A percentile compares a stretch with the other conserved stretches of the same genome.
Evolutionary conservation across 257 asterid species (phyloP).

Genomic region (Solanum neorickii): DNA sequence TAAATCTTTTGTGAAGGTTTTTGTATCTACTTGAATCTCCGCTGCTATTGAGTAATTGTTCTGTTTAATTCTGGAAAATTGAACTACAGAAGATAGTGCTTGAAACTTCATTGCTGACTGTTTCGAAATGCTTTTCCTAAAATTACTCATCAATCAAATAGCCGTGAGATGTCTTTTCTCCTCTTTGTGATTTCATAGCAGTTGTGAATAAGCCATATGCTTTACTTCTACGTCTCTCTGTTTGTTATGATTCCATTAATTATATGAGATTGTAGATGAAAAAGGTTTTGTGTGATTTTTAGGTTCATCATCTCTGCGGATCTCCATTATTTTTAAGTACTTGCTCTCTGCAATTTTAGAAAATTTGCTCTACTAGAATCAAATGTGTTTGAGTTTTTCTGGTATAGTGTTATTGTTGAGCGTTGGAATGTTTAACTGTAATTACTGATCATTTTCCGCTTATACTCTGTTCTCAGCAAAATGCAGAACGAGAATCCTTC

Average conservation of each 20-base stretch:
- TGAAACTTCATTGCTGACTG: neutral
- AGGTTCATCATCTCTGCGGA: neutral
- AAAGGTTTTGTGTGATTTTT: neutral
- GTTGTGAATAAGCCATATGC: neutral
- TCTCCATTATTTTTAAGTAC: neutral
- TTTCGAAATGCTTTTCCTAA: neutral
- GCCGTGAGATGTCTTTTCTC: neutral
- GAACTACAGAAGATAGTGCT: neutral
- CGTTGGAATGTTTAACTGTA: neutral
- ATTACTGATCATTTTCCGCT: neutral
- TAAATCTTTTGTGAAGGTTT: neutral
- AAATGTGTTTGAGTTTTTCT: neutral
- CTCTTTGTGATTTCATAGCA: neutral
- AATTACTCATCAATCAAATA: neutral
- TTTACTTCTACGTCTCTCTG: neutral
- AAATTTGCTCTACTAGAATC: neutral
- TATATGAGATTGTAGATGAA: neutral
- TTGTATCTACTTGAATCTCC: neutral
- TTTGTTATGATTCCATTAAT: neutral
- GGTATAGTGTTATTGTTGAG: neutral
- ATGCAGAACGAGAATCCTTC: conserved; percentile 37
- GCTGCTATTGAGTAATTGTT: neutral
- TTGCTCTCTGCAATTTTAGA: neutral
- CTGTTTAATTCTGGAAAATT: neutral
- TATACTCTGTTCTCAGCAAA: neutral